Conservation (phyloP, 805 yeast species). For the Lipomyces orientalis region DNA sequence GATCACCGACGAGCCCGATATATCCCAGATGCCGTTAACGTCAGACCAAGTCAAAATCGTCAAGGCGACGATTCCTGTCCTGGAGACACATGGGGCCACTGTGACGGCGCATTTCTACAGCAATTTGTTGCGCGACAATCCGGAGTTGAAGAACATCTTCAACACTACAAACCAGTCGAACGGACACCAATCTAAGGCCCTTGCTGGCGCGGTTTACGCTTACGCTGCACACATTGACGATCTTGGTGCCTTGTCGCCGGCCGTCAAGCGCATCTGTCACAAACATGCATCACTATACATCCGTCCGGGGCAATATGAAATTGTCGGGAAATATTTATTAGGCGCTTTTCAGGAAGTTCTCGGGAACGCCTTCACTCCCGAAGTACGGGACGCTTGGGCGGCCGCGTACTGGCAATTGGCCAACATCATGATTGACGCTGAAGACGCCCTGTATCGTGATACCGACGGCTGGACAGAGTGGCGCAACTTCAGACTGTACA, state of each 20-base stretch:
- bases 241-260: constrained; percentile 54
- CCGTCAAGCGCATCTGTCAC: constrained; percentile 63
- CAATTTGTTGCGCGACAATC: constrained; percentile 59
- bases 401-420: constrained; percentile 71
- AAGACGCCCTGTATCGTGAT: constrained; percentile 53
- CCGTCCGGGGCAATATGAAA: constrained; percentile 66
- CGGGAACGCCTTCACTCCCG: constrained; percentile 59
- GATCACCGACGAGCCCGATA: too few species aligned
- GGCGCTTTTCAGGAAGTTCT: constrained; percentile 59
- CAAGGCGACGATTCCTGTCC: constrained; percentile 53
- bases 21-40: background rate
- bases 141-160: constrained; percentile 65
- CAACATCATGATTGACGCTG: constrained; percentile 61
- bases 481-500: constrained; percentile 56
- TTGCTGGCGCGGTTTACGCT: constrained; percentile 64
- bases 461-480: constrained; percentile 63
- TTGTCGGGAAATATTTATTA: constrained; percentile 65
- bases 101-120: constrained; percentile 62
- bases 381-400: constrained; percentile 66
- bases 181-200: constrained; percentile 64
- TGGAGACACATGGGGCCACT: constrained; percentile 60
- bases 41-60: constrained; percentile 35
- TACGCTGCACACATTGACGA: constrained; percentile 70
- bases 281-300: constrained; percentile 72
- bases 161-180: constrained; percentile 62